phyloP scores from a whole-genome alignment of 371 early-diverging fungal species.

The Mortierella sp. region DNA sequence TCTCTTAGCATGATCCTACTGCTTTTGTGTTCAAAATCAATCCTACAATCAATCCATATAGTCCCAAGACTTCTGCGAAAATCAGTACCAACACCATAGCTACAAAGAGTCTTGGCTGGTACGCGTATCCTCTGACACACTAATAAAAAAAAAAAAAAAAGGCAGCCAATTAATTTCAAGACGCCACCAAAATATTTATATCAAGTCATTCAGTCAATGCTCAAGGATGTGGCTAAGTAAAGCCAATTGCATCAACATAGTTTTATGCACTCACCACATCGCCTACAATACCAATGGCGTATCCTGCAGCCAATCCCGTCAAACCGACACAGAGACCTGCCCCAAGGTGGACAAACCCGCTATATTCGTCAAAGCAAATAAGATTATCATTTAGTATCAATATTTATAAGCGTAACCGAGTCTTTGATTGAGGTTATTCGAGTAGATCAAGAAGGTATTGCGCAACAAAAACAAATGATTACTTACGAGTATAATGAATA shows the following conservation, averaged over 20 bases:
- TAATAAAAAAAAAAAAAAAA: constrained; percentile 84
- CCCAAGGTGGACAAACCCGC: constrained; percentile 93
- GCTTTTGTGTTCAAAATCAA: constrained; percentile 96
- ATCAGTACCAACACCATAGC: constrained; percentile 96
- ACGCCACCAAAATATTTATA: neutral
- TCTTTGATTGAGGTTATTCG: neutral
- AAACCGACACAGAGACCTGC: constrained; percentile 96
- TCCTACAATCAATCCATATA: constrained; percentile 95
- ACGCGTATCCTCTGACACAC: constrained; percentile 91
- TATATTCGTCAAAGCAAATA: constrained; percentile 19
- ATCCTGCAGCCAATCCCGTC: constrained; percentile 95
- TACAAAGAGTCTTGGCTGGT: constrained; percentile 96
- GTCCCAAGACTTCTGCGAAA: constrained; percentile 98
- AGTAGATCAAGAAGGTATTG: neutral
- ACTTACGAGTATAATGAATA: constrained; percentile 62
- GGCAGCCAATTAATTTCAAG: neutral
- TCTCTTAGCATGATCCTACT: constrained; percentile 28
- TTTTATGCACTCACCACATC: constrained; percentile 76
- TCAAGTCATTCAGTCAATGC: neutral
- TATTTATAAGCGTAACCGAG: too few relatives aligned
- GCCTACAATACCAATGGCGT: constrained; percentile 97
- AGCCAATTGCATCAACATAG: neutral
- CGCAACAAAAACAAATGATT: too few relatives aligned
- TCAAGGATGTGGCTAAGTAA: constrained; percentile 1
- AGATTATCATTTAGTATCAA: neutral